Evolutionary conservation across 2,329 filamentous ascomycete species (phyloP).

Genomic region (Aureobasidium lini): DNA sequence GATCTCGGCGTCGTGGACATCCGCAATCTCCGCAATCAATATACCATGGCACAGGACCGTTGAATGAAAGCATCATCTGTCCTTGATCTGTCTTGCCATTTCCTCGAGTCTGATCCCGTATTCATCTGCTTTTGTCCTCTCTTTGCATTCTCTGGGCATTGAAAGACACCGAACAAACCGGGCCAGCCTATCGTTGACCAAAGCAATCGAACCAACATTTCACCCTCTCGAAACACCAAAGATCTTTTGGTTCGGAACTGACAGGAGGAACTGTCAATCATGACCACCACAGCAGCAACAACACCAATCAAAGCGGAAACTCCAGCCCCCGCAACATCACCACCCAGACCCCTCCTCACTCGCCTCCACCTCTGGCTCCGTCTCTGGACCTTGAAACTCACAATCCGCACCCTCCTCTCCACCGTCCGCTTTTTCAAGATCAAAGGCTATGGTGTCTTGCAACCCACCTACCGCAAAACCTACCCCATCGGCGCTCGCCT

Average conservation of each 20-base stretch:
- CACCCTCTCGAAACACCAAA: no score
- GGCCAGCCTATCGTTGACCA: no score
- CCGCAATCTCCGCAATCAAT: not conserved
- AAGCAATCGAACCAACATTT: no score
- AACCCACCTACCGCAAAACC: not conserved
- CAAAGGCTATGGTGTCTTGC: not conserved
- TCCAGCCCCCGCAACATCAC: not conserved
- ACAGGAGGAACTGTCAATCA: not conserved
- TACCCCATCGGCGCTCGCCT: not conserved
- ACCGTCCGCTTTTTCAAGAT: not conserved
- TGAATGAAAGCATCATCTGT: not conserved
- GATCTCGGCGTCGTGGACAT: not conserved
- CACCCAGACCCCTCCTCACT: not conserved
- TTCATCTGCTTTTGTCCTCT: no score
- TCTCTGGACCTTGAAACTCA: constrained; percentile 10
- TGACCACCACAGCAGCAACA: not conserved
- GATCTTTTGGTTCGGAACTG: no score
- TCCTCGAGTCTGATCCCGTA: no score
- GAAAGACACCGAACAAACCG: no score
- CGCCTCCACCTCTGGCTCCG: constrained; percentile 1
- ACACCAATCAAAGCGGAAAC: not conserved
- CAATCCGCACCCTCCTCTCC: not conserved
- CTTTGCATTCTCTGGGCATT: no score
- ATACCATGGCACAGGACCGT: not conserved
- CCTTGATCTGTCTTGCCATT: not conserved